Evolutionary conservation across 495 filamentous ascomycete species (phyloP).

Genomic region (Hypoxylon crocopeplum): DNA sequence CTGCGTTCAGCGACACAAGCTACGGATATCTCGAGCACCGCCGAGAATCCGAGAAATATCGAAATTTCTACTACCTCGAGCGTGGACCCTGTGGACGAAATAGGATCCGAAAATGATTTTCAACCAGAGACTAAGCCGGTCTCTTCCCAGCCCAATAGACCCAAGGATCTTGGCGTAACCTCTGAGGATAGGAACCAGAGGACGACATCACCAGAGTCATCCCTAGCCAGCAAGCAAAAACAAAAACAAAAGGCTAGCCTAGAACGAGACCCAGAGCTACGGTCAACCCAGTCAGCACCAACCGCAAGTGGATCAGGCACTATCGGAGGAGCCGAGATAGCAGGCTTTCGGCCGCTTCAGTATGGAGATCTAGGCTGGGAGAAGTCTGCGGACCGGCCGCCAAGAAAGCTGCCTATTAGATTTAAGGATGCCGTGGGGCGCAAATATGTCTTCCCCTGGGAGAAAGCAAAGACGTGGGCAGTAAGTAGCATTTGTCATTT

Average conservation of each 20-base stretch:
- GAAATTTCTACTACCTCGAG: background rate
- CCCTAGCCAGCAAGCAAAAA: conserved; percentile 14
- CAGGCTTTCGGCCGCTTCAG: conserved; percentile 17
- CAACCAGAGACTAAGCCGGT: background rate
- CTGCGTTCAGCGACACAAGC: background rate
- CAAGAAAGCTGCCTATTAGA: conserved; percentile 61
- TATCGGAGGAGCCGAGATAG: conserved; percentile 1
- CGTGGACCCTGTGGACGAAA: background rate
- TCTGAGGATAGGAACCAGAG: background rate
- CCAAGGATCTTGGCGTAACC: background rate
- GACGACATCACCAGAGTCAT: conserved; percentile 4
- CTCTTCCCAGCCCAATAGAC: background rate
- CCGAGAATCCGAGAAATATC: background rate
- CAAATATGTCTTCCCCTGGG: conserved; percentile 69
- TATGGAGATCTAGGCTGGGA: conserved; percentile 32
- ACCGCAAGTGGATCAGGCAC: conserved; percentile 1
- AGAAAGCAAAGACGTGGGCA: conserved; percentile 70
- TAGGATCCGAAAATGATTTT: background rate
- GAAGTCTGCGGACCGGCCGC: conserved; percentile 35
- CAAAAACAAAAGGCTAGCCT: conserved; percentile 27
- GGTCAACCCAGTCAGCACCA: background rate
- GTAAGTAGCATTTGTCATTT: conserved; percentile 45
- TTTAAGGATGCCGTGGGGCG: conserved; percentile 72
- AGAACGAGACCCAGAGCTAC: conserved; percentile 3
- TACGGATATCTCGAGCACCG: background rate